Percentiles rank a stretch among this genome's conserved stretches.
Conservation (phyloP, 179 eudicot species). For the Pouteria campechiana region DNA sequence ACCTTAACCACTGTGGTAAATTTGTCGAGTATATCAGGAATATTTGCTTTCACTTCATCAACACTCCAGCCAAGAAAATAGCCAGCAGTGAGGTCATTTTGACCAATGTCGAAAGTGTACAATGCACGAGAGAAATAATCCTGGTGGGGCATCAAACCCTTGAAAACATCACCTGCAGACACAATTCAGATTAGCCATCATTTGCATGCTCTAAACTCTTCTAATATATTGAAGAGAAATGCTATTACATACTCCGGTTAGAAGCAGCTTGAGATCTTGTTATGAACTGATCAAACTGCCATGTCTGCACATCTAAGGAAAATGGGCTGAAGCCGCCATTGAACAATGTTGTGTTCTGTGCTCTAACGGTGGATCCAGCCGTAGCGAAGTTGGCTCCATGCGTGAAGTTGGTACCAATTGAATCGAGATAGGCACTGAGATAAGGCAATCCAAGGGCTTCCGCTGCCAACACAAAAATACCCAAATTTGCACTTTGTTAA, state of each 20-base stretch:
- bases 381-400: conserved; percentile 93
- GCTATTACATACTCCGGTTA: conserved; percentile 47
- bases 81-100: conserved; percentile 74
- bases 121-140: conserved; percentile 49
- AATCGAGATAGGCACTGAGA: conserved; percentile 55
- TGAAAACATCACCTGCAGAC: conserved; percentile 41
- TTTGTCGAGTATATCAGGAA: conserved; percentile 61
- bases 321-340: conserved; percentile 74
- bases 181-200: neutral
- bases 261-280: conserved; percentile 40
- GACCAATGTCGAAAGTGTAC: conserved; percentile 81
- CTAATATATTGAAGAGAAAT: too few relatives aligned
- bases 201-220: too few relatives aligned
- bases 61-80: conserved; percentile 50
- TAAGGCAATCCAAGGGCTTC: conserved; percentile 50
- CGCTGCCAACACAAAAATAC: conserved; percentile 31
- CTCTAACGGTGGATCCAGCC: conserved; percentile 73
- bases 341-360: conserved; percentile 46
- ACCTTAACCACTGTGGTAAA: conserved; percentile 49
- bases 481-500: too few relatives aligned
- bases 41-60: conserved; percentile 40
- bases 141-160: conserved; percentile 36
- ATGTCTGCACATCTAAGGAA: conserved; percentile 48
- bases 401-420: conserved; percentile 68
- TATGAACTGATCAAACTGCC: conserved; percentile 45